A percentile compares a stretch with the other conserved stretches of the same genome.
These are phyloP conservation scores for Ilex paraguariensis DNA, from an alignment of 305 asterid species.

Conservation along the genomic window DNA sequence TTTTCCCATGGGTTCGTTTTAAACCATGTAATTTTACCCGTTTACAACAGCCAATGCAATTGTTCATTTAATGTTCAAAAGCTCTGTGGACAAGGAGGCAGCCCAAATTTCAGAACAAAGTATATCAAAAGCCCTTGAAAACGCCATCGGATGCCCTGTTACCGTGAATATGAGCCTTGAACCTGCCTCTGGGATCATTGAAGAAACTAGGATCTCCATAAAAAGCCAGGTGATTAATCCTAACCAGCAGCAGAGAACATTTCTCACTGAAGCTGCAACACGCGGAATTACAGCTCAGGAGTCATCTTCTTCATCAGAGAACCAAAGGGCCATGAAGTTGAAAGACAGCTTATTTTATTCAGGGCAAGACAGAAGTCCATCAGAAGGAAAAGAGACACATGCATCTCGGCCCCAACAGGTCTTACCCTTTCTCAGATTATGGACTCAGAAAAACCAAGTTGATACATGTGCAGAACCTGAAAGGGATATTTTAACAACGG, in stretches of 20 bases:
- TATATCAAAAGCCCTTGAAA: neutral
- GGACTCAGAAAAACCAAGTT: neutral
- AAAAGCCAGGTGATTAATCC: neutral
- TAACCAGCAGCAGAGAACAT: neutral
- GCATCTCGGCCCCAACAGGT: too few species aligned
- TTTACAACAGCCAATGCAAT: neutral
- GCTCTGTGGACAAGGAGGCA: neutral
- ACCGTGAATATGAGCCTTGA: neutral
- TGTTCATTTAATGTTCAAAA: neutral
- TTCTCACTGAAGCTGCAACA: too few species aligned
- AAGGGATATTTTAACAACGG: neutral
- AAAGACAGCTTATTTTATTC: too few species aligned
- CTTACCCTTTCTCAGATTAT: too few species aligned
- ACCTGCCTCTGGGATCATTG: neutral
- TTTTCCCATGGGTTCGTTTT: neutral
- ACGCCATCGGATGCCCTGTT: neutral
- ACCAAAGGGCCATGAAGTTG: too few species aligned
- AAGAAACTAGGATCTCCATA: neutral
- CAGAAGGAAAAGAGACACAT: too few species aligned
- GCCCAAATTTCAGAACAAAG: neutral
- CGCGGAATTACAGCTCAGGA: too few species aligned
- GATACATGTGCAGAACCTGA: neutral
- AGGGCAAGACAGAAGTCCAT: too few species aligned
- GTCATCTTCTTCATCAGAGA: too few species aligned
- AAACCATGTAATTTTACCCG: neutral